phyloP scores from a whole-genome alignment of 106 monocot genomes.

The Dendrobium nobile region DNA sequence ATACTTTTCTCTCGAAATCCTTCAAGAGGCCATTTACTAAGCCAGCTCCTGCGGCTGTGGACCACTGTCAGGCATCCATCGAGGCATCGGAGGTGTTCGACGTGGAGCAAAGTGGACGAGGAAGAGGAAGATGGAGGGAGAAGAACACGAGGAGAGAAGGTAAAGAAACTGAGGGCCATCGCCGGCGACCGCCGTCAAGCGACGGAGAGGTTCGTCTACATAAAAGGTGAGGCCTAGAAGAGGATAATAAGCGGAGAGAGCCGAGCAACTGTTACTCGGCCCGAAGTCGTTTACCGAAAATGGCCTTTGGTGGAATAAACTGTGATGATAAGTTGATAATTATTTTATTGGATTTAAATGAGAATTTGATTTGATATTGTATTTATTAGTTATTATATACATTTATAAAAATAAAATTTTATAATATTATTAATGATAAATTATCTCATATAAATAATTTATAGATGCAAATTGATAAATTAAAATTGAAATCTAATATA shows the following conservation, averaged over 20 bases:
- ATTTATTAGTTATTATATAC: too few species aligned
- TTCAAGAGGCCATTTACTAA: not conserved
- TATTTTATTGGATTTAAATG: too few species aligned
- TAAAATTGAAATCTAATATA: too few species aligned
- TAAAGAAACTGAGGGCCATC: not conserved
- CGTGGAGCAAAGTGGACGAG: not conserved
- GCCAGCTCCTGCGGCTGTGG: not conserved
- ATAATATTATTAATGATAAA: too few species aligned
- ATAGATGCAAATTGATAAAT: too few species aligned
- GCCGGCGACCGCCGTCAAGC: not conserved
- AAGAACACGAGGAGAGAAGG: not conserved
- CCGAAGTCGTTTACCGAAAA: too few species aligned
- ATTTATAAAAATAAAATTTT: too few species aligned
- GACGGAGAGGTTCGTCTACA: not conserved
- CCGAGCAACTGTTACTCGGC: too few species aligned
- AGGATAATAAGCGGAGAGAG: not conserved
- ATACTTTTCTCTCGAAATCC: not conserved
- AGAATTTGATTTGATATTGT: too few species aligned
- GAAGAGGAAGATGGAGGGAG: not conserved
- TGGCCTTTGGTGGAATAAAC: too few species aligned
- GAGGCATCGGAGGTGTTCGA: not conserved
- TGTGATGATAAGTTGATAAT: too few species aligned
- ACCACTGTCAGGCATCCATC: not conserved
- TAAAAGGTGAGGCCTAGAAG: not conserved
- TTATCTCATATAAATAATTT: too few species aligned